Conservation (phyloP, 352 stramenopile genomes). For the Phytophthora gonapodyides region DNA sequence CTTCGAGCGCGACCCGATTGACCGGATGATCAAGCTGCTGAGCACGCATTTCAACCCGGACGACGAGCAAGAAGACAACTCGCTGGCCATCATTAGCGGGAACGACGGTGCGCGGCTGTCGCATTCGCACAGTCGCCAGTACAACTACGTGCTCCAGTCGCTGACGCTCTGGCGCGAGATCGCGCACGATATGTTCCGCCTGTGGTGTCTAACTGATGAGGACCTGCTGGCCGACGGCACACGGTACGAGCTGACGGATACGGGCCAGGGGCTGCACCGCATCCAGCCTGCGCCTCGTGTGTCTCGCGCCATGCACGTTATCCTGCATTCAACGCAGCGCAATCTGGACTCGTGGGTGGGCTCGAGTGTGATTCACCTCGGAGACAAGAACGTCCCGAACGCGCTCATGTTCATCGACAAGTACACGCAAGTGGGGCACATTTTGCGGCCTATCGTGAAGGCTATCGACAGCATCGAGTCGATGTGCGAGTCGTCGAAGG, state of each 20-base stretch:
- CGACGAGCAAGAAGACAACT: conserved; percentile 73
- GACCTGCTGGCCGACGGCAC: conserved; percentile 81
- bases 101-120: conserved; percentile 93
- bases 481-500: conserved; percentile 53
- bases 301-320: conserved; percentile 95
- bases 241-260: conserved; percentile 93
- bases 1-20: conserved; percentile 96
- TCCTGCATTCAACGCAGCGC: conserved; percentile 85
- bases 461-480: conserved; percentile 76
- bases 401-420: conserved; percentile 99
- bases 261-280: conserved; percentile 95
- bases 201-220: conserved; percentile 96
- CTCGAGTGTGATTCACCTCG: conserved; percentile 96
- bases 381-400: conserved; percentile 98
- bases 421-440: conserved; percentile 94
- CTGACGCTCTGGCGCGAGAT: conserved; percentile 97
- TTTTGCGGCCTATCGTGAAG: conserved; percentile 88
- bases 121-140: conserved; percentile 95
- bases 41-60: conserved; percentile 87
- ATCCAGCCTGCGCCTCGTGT: conserved; percentile 94
- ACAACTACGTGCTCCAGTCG: conserved; percentile 96
- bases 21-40: conserved; percentile 94
- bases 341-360: conserved; percentile 90
- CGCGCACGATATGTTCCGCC: conserved; percentile 95
- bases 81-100: conserved; percentile 93